These are phyloP conservation scores for Penstemon eatonii DNA, from an alignment of 257 asterid species.

Conservation along the genomic window DNA sequence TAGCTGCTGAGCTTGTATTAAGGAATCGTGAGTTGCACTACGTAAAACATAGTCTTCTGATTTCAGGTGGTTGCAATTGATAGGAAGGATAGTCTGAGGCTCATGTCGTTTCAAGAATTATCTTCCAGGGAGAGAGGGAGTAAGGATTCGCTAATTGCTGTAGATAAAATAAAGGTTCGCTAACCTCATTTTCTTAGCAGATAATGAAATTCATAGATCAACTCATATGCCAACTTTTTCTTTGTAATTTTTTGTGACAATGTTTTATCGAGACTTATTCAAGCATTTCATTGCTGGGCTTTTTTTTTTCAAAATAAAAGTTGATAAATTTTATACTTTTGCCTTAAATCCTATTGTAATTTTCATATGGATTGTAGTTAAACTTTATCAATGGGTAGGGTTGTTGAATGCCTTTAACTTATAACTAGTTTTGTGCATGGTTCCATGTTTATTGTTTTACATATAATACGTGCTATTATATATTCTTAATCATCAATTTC, in stretches of 20 bases:
- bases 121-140: constrained; percentile 96
- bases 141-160: constrained; percentile 61
- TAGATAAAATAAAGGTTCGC: constrained; percentile 75
- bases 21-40: constrained; percentile 19
- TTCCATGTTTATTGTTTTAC: constrained; percentile 9
- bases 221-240: not conserved
- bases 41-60: constrained; percentile 21
- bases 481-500: not conserved
- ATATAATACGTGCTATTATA: not conserved
- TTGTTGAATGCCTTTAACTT: not conserved
- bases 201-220: constrained; percentile 20
- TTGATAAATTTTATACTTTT: constrained; percentile 2
- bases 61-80: constrained; percentile 87
- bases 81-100: constrained; percentile 64
- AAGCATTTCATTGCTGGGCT: not conserved
- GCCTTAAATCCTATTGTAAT: constrained; percentile 14
- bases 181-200: constrained; percentile 22
- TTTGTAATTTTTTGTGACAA: not conserved
- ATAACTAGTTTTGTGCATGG: constrained; percentile 3
- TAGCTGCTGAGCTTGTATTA: constrained; percentile 24
- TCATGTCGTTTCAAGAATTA: constrained; percentile 89
- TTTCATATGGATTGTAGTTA: constrained; percentile 14
- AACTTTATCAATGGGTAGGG: constrained; percentile 13
- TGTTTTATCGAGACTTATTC: not conserved
- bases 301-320: not conserved